These are phyloP conservation scores for Moringa oleifera DNA, from an alignment of 345 rosid species.

Conservation along the genomic window DNA sequence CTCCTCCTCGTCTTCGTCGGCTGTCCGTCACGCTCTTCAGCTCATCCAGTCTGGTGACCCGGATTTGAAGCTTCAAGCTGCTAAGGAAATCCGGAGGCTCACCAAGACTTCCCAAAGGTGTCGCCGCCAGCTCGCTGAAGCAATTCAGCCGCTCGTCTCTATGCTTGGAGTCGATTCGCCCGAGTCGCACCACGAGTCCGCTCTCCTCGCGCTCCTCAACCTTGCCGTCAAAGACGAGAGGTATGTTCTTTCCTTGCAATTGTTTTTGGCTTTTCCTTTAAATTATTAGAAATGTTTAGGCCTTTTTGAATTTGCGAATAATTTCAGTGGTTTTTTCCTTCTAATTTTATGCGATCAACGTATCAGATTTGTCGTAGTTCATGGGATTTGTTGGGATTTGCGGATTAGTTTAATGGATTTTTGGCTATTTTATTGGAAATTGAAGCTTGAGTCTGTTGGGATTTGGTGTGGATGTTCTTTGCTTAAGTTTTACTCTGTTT, in stretches of 20 bases:
- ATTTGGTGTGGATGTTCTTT: slow-evolving; percentile 16
- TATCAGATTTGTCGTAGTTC: neutral
- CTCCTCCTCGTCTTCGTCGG: slow-evolving; percentile 35
- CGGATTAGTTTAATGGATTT: neutral
- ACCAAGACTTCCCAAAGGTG: slow-evolving; percentile 82
- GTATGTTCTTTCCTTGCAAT: slow-evolving; percentile 29
- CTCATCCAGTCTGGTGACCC: slow-evolving; percentile 47
- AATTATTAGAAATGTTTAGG: neutral
- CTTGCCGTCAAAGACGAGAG: slow-evolving; percentile 96
- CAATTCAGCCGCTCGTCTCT: slow-evolving; percentile 72
- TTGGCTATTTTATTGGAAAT: neutral
- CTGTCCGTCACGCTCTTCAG: slow-evolving; percentile 45
- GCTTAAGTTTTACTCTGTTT: slow-evolving; percentile 16
- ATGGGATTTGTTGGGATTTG: neutral
- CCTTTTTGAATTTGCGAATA: neutral
- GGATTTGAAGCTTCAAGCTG: slow-evolving; percentile 65
- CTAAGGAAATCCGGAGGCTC: slow-evolving; percentile 84
- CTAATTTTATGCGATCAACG: neutral
- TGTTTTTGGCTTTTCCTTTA: neutral
- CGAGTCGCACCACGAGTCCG: slow-evolving; percentile 55
- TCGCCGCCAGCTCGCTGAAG: slow-evolving; percentile 72
- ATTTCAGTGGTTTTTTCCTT: neutral
- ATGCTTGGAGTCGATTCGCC: slow-evolving; percentile 55
- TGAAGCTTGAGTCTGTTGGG: neutral
- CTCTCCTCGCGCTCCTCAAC: slow-evolving; percentile 88